A percentile compares a stretch with the other conserved stretches of the same genome.
phyloP scores from a whole-genome alignment of 768 basidiomycete species.

The Coprinopsis strossmayeri region DNA sequence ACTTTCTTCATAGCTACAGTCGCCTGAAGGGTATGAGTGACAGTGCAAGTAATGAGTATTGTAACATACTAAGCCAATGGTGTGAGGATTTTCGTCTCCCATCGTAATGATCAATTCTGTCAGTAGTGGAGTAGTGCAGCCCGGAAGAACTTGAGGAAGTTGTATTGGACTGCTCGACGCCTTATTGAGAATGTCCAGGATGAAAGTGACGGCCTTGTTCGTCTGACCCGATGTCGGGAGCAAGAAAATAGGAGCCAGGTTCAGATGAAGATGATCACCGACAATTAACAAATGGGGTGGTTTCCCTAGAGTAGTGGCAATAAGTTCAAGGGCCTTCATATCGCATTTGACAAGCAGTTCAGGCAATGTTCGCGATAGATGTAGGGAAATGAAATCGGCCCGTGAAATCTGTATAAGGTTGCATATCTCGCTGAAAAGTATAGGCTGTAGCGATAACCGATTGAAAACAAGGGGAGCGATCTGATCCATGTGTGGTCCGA shows the following conservation, averaged over 20 bases:
- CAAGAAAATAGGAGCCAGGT: slow-evolving; percentile 64
- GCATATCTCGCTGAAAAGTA: slow-evolving; percentile 56
- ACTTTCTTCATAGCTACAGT: slow-evolving; percentile 31
- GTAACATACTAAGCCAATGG: slow-evolving; percentile 38
- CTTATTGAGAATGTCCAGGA: slow-evolving; percentile 50
- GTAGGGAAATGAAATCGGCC: slow-evolving; percentile 56
- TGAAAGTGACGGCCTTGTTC: slow-evolving; percentile 53
- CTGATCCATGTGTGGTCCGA: slow-evolving; percentile 62
- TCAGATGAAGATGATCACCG: slow-evolving; percentile 43
- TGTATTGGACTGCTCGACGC: slow-evolving; percentile 34
- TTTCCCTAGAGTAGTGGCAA: slow-evolving; percentile 47
- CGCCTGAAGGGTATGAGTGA: slow-evolving; percentile 19
- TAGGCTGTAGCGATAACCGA: slow-evolving; percentile 52
- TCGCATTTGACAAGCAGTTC: slow-evolving; percentile 60
- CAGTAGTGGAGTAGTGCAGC: slow-evolving; percentile 62
- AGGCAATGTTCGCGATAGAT: slow-evolving; percentile 61
- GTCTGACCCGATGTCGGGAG: slow-evolving; percentile 48
- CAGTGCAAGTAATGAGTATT: slow-evolving; percentile 3
- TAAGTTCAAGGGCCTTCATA: slow-evolving; percentile 46
- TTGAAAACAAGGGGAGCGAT: slow-evolving; percentile 62
- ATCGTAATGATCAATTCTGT: slow-evolving; percentile 71
- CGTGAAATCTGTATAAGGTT: slow-evolving; percentile 56
- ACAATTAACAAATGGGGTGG: slow-evolving; percentile 41
- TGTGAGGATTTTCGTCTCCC: slow-evolving; percentile 56
- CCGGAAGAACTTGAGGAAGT: slow-evolving; percentile 51